A percentile compares a stretch with the other conserved stretches of the same genome.
These are phyloP conservation scores for Neopestalotiopsis sp. DNA, from an alignment of 2,329 filamentous ascomycete genomes.

Conservation along the genomic window DNA sequence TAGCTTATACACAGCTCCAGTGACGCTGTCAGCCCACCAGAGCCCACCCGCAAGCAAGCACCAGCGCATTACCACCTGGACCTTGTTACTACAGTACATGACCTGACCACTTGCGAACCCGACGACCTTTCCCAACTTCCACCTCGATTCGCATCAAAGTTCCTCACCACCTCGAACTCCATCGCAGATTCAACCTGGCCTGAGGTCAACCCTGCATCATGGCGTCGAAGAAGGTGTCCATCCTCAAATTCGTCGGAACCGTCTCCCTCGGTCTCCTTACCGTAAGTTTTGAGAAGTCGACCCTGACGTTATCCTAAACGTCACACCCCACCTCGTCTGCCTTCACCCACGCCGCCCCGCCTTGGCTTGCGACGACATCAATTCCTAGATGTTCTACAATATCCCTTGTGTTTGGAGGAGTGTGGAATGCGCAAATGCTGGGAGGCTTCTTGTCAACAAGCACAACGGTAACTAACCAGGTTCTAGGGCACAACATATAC, in stretches of 20 bases:
- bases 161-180: conserved; percentile 15
- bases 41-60: neutral
- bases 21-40: conserved; percentile 2
- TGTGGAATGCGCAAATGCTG: neutral
- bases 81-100: neutral
- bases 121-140: conserved; percentile 7
- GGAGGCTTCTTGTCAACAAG: neutral
- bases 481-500: conserved; percentile 86
- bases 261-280: conserved; percentile 87
- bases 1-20: neutral
- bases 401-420: neutral
- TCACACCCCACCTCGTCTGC: conserved; percentile 10
- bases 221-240: conserved; percentile 72
- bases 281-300: conserved; percentile 55
- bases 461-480: conserved; percentile 18
- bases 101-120: neutral
- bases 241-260: conserved; percentile 92
- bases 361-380: neutral
- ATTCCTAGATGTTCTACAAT: neutral
- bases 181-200: conserved; percentile 14
- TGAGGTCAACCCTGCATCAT: conserved; percentile 47
- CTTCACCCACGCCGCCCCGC: conserved; percentile 12
- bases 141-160: conserved; percentile 12
- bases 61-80: neutral
- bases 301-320: conserved; percentile 6